Evolutionary conservation across 129 eudicot genomes (phyloP).

Genomic region (Helianthus tuberosus): DNA sequence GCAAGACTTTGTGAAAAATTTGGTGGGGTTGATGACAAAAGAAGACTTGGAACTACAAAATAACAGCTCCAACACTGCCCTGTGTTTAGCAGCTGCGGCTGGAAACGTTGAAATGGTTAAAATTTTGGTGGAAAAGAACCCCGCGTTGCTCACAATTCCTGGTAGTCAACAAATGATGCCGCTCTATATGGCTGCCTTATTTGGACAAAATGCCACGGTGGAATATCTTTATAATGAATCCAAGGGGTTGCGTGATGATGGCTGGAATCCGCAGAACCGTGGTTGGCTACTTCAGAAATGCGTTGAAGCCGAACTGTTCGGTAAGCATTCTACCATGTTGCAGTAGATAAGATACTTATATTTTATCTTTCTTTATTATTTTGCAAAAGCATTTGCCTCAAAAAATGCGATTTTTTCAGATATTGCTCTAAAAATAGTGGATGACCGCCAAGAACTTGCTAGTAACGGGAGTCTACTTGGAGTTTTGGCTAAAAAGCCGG

Average conservation of each 20-base stretch:
- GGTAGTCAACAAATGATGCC: slow-evolving; percentile 42
- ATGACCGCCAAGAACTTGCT: slow-evolving; percentile 25
- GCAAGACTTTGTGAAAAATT: slow-evolving; percentile 40
- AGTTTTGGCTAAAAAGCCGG: slow-evolving; percentile 39
- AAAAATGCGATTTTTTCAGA: slow-evolving; percentile 15
- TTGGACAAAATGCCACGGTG: slow-evolving; percentile 44
- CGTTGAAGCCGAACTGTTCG: slow-evolving; percentile 41
- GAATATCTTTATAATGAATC: slow-evolving; percentile 32
- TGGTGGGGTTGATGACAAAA: slow-evolving; percentile 21
- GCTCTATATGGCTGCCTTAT: slow-evolving; percentile 47
- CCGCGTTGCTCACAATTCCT: slow-evolving; percentile 21
- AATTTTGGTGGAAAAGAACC: slow-evolving; percentile 34
- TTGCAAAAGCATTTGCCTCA: not conserved
- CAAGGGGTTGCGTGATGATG: not conserved
- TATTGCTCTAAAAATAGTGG: slow-evolving; percentile 34
- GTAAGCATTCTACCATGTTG: slow-evolving; percentile 23
- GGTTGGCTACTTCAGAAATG: slow-evolving; percentile 38
- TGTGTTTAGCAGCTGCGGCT: slow-evolving; percentile 57
- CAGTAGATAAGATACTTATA: not conserved
- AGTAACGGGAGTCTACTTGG: slow-evolving; percentile 24
- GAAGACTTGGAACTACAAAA: slow-evolving; percentile 40
- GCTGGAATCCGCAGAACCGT: slow-evolving; percentile 36
- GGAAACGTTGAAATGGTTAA: slow-evolving; percentile 43
- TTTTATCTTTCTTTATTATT: not conserved
- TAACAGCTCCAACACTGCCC: slow-evolving; percentile 41